These are phyloP conservation scores for Globisporangium cylindrosporum DNA, from an alignment of 352 stramenopile species.

Conservation along the genomic window DNA sequence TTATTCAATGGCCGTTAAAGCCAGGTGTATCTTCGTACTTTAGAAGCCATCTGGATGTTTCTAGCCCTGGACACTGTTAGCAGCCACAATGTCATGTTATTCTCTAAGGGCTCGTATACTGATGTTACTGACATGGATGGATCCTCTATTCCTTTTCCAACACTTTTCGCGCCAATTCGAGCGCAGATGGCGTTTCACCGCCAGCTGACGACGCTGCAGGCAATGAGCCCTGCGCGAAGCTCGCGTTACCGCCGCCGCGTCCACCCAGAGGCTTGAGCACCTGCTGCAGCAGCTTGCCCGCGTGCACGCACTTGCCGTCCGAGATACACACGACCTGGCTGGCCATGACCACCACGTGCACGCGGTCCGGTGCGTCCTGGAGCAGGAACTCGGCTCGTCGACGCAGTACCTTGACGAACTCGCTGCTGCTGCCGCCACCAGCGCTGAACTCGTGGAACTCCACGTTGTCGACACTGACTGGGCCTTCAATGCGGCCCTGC, in stretches of 20 bases:
- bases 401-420: slow-evolving; percentile 55
- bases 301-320: slow-evolving; percentile 33
- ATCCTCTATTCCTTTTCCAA: slow-evolving; percentile 10
- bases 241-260: slow-evolving; percentile 53
- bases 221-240: slow-evolving; percentile 62
- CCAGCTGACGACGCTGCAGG: slow-evolving; percentile 1
- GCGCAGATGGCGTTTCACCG: slow-evolving; percentile 4
- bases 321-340: slow-evolving; percentile 50
- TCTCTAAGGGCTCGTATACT: not conserved
- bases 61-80: not conserved
- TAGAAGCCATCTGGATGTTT: not conserved
- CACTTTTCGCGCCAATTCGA: slow-evolving; percentile 26
- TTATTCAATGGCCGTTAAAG: not conserved
- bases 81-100: not conserved
- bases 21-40: not conserved
- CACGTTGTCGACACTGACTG: slow-evolving; percentile 18
- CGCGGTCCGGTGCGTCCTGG: slow-evolving; percentile 22
- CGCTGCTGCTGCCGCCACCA: slow-evolving; percentile 15
- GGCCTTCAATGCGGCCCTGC: slow-evolving; percentile 23
- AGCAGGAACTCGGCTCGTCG: slow-evolving; percentile 60
- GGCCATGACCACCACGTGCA: slow-evolving; percentile 52
- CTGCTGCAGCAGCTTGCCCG: slow-evolving; percentile 55
- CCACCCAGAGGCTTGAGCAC: slow-evolving; percentile 51
- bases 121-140: not conserved
- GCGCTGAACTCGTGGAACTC: slow-evolving; percentile 29